phyloP scores from a whole-genome alignment of 805 yeast genomes.

The Scheffersomyces amazonensis region DNA sequence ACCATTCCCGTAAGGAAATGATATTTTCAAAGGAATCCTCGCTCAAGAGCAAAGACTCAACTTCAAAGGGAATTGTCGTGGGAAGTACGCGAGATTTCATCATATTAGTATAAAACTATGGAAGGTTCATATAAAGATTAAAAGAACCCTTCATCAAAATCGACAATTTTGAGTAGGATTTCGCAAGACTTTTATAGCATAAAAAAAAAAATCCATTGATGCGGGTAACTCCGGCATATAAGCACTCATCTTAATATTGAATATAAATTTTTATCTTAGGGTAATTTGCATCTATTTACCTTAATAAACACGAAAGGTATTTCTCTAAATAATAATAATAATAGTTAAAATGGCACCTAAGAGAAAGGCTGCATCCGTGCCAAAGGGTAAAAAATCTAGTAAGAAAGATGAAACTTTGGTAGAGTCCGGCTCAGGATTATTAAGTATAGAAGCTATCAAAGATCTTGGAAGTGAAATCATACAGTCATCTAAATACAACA shows the following conservation, averaged over 20 bases:
- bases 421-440: background rate
- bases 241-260: slow-evolving; percentile 1
- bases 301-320: no score
- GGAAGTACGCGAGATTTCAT: slow-evolving; percentile 56
- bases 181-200: background rate
- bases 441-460: slow-evolving; percentile 19
- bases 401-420: slow-evolving; percentile 1
- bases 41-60: slow-evolving; percentile 28
- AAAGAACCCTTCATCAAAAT: background rate
- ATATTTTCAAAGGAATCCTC: slow-evolving; percentile 33
- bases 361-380: slow-evolving; percentile 12
- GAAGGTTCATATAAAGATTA: slow-evolving; percentile 54
- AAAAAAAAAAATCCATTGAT: background rate
- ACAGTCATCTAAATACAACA: slow-evolving; percentile 50
- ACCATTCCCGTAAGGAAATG: slow-evolving; percentile 29
- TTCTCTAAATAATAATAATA: no score
- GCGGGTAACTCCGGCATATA: slow-evolving; percentile 7
- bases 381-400: slow-evolving; percentile 5
- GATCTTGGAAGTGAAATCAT: slow-evolving; percentile 25
- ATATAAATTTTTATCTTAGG: background rate
- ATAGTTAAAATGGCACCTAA: slow-evolving; percentile 19
- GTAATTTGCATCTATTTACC: background rate
- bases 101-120: slow-evolving; percentile 59
- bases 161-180: slow-evolving; percentile 1
- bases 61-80: slow-evolving; percentile 40